Evolutionary conservation across 176 grass and related monocot genomes (phyloP).

Genomic region (Coix lacrymajobi): DNA sequence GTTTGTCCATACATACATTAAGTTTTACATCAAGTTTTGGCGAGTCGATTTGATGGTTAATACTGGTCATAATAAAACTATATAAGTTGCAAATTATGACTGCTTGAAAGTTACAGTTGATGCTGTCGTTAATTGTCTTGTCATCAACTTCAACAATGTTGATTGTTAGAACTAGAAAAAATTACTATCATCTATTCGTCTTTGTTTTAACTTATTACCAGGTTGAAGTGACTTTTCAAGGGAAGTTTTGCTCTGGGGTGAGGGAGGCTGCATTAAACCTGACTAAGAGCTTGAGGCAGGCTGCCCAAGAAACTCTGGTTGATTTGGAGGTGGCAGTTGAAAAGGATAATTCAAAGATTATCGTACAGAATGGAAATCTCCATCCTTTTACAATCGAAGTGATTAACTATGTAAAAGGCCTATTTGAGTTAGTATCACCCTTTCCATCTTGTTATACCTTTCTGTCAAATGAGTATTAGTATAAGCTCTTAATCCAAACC

Average conservation of each 20-base stretch:
- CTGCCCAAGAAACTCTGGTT: slow-evolving; percentile 54
- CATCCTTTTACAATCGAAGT: slow-evolving; percentile 70
- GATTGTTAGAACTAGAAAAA: background rate
- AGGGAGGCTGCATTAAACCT: slow-evolving; percentile 44
- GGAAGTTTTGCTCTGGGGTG: slow-evolving; percentile 61
- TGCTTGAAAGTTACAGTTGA: background rate
- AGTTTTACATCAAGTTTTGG: background rate
- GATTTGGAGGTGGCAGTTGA: slow-evolving; percentile 68
- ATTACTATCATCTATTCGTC: slow-evolving; percentile 17
- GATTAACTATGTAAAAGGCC: slow-evolving; percentile 69
- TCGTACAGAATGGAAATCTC: slow-evolving; percentile 57
- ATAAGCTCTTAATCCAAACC: background rate
- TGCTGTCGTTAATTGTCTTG: slow-evolving; percentile 4
- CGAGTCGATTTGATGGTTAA: background rate
- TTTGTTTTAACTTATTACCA: slow-evolving; percentile 21
- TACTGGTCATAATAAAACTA: background rate
- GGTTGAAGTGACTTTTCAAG: slow-evolving; percentile 64
- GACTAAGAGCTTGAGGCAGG: slow-evolving; percentile 56
- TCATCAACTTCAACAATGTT: background rate
- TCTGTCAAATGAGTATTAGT: background rate
- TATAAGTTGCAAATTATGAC: background rate
- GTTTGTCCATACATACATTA: slow-evolving; percentile 8
- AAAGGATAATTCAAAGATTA: slow-evolving; percentile 56
- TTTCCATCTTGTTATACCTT: slow-evolving; percentile 6
- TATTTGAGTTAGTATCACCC: slow-evolving; percentile 57